These are phyloP conservation scores for Phaffomyces opuntiae DNA, from an alignment of 805 yeast genomes.

Conservation along the genomic window DNA sequence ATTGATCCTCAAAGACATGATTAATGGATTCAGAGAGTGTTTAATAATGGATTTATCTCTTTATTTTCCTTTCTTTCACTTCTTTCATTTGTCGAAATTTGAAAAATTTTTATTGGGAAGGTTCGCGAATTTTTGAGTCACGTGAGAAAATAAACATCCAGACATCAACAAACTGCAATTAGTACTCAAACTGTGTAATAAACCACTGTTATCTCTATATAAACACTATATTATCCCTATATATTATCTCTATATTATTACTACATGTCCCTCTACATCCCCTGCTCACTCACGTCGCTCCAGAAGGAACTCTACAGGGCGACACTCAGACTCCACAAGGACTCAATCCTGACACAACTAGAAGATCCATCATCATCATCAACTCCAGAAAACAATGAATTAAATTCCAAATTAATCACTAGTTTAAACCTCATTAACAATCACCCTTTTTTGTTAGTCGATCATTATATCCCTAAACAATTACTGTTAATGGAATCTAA, in stretches of 20 bases:
- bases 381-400: conserved; percentile 19
- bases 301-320: conserved; percentile 40
- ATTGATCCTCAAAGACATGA: conserved; percentile 18
- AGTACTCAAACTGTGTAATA: too few relatives aligned
- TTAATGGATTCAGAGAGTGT: too few relatives aligned
- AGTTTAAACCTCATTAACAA: conserved; percentile 45
- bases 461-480: conserved; percentile 71
- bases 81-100: background rate
- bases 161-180: too few relatives aligned
- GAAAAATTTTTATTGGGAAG: background rate
- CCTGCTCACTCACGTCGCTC: conserved; percentile 35
- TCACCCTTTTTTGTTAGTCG: conserved; percentile 68
- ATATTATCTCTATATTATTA: too few relatives aligned
- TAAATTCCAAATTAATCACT: conserved; percentile 35
- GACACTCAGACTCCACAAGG: conserved; percentile 35
- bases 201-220: too few relatives aligned
- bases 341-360: conserved; percentile 22
- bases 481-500: conserved; percentile 60
- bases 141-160: too few relatives aligned
- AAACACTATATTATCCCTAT: too few relatives aligned
- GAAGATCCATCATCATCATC: background rate
- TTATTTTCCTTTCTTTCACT: too few relatives aligned
- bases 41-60: too few relatives aligned
- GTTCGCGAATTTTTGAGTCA: background rate
- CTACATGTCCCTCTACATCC: conserved; percentile 28